Evolutionary conservation across 139 green algal genomes (phyloP), one percentile per base, ranked within the genome.

Genomic region (Micractinium sp.): DNA sequence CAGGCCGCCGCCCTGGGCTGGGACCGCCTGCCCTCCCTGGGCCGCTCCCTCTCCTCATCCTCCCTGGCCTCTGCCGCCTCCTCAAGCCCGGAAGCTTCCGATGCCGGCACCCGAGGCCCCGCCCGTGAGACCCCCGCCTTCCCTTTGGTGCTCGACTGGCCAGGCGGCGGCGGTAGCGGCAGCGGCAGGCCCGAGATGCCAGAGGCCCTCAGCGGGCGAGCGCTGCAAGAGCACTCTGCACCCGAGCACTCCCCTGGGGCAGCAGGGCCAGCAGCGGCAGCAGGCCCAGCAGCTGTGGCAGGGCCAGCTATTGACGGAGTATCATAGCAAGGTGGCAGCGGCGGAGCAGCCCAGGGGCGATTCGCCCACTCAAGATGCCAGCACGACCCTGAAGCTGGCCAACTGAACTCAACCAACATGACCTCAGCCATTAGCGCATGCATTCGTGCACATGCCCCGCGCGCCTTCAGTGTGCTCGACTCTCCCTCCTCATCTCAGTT

Each of bases 1-100:
- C 80, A 86, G 81, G 81, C 81, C n/a, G 36, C 81, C 15, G n/a
- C 18, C 33, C 56, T 86, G 36, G 83, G 83, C 27, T 87, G 83
- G 83, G 38, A 80, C 15, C 13, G 66, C 39, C 25, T 23, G 15
- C 12, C 38, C 83, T 39, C 38, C 83, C 67, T 80, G 33, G 29
- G 16, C 60, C 66, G 41, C 67, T n/a, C 83, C 39, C 29, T 63
- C 39, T 80, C 63, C 83, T 35, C 38, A 7, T 39, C 83, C 3
- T 66, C 66, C 1, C 23, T 66, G 2, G 23, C 9, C 27, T 66
- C 83, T 14, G 23, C 47, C 47, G 61, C 47, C 41, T 71, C 79
- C 79, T 41, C 79, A 39, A 29, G 39, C 78, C 39, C 41, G 27
- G 18, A 23, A 3, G 29, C 36, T n/a, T 23, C 33, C 41, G 20